Percentiles rank a stretch among this genome's conserved stretches.
phyloP scores from a whole-genome alignment of 805 yeast genomes.

The Saturnispora zaruensis region DNA sequence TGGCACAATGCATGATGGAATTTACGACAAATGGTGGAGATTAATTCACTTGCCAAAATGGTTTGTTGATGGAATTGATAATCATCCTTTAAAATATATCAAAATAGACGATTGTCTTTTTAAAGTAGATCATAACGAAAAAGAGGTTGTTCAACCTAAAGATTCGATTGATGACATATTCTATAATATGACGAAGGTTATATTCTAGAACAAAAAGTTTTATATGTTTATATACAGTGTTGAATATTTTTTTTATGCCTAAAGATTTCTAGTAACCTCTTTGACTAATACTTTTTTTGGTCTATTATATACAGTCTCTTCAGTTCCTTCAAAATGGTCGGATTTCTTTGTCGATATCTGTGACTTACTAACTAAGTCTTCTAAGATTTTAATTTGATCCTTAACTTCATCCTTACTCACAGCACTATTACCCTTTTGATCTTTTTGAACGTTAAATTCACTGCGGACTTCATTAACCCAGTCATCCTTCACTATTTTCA shows the following conservation, averaged over 20 bases:
- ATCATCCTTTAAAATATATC: slow-evolving; percentile 30
- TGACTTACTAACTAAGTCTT: slow-evolving; percentile 16
- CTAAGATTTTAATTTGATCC: slow-evolving; percentile 17
- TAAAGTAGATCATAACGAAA: slow-evolving; percentile 22
- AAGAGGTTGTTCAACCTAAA: slow-evolving; percentile 31
- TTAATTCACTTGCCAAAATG: slow-evolving; percentile 45
- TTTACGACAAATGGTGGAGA: slow-evolving; percentile 49
- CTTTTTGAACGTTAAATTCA: slow-evolving; percentile 1
- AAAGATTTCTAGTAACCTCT: slow-evolving; percentile 11
- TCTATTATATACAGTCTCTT: slow-evolving; percentile 10
- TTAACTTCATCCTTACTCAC: slow-evolving; percentile 12
- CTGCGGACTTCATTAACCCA: slow-evolving; percentile 11
- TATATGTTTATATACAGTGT: background rate
- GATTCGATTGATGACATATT: slow-evolving; percentile 44
- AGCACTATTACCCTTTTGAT: background rate
- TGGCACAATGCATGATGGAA: slow-evolving; percentile 44
- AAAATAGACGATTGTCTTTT: slow-evolving; percentile 44
- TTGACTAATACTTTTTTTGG: slow-evolving; percentile 10
- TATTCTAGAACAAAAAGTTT: background rate
- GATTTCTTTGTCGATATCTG: slow-evolving; percentile 10
- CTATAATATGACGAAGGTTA: slow-evolving; percentile 21
- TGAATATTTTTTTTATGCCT: background rate
- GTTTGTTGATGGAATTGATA: slow-evolving; percentile 19
- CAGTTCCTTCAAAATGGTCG: background rate
- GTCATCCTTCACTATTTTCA: slow-evolving; percentile 20